phyloP scores from a whole-genome alignment of 805 yeast species.

The Cyberlindnera xishuangbannaensis region DNA sequence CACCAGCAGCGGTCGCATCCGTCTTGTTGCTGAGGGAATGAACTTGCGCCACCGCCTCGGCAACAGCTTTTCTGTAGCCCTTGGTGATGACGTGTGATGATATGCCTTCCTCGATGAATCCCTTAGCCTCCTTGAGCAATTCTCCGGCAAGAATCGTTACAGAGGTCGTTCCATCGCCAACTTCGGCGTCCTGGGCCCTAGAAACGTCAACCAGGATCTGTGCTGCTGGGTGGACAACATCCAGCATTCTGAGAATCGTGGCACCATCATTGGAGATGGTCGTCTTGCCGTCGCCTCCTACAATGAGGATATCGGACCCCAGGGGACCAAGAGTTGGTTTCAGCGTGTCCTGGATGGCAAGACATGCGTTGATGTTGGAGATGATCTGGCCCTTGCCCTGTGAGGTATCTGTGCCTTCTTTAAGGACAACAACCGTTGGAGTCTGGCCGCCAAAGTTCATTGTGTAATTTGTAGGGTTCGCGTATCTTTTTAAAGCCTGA shows the following conservation, averaged over 20 bases:
- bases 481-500: too few species aligned
- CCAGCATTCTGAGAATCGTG: constrained; percentile 83
- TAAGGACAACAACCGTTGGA: constrained; percentile 96
- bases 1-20: constrained; percentile 54
- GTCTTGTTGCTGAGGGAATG: constrained; percentile 71
- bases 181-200: constrained; percentile 95
- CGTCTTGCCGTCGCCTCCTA: constrained; percentile 74
- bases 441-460: constrained; percentile 93
- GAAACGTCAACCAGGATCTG: constrained; percentile 91
- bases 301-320: constrained; percentile 93
- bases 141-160: constrained; percentile 95
- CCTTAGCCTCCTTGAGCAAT: constrained; percentile 81
- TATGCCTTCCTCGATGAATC: constrained; percentile 93
- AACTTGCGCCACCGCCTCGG: constrained; percentile 67
- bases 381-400: constrained; percentile 96
- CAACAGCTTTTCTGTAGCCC: constrained; percentile 81
- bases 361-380: constrained; percentile 92
- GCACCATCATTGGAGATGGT: constrained; percentile 99
- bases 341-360: constrained; percentile 94
- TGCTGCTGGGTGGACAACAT: constrained; percentile 98
- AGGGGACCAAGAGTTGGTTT: constrained; percentile 95
- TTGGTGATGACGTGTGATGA: constrained; percentile 84
- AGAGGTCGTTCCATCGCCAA: constrained; percentile 97
- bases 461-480: constrained; percentile 2
- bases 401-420: constrained; percentile 96